Percentiles rank a stretch among this genome's conserved stretches.
Conservation (phyloP, 495 filamentous ascomycete species). For the Penicillium bovifimosum region DNA sequence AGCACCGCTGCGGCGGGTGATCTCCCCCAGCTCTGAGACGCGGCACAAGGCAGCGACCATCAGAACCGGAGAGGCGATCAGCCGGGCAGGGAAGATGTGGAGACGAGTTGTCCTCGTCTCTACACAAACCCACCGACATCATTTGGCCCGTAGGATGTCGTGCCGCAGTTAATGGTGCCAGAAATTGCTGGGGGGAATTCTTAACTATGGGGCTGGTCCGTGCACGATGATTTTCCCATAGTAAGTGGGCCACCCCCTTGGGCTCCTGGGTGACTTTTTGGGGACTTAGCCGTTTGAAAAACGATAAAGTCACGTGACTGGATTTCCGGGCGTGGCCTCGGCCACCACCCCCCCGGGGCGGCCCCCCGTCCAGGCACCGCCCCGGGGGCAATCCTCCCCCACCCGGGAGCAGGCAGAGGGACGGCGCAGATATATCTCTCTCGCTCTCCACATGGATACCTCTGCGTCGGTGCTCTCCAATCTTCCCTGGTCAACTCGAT, state of each 20-base stretch:
- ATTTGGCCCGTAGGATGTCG: not conserved
- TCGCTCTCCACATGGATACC: too few relatives aligned
- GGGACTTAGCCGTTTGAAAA: not conserved
- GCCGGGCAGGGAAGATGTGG: constrained; percentile 4
- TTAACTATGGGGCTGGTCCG: constrained; percentile 13
- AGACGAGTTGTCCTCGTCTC: constrained; percentile 4
- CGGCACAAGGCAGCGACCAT: not conserved
- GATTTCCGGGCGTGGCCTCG: not conserved
- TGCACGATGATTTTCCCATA: not conserved
- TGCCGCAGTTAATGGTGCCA: not conserved
- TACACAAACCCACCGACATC: constrained; percentile 18
- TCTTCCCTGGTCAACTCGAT: too few relatives aligned
- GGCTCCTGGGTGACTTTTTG: not conserved
- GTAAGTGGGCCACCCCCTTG: not conserved
- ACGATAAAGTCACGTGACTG: not conserved
- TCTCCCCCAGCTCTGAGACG: not conserved
- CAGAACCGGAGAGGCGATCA: constrained; percentile 1
- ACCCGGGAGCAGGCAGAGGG: not conserved
- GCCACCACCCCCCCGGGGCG: not conserved
- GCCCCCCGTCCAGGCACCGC: not conserved
- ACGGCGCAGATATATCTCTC: too few relatives aligned
- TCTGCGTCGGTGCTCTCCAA: too few relatives aligned
- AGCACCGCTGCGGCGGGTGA: not conserved
- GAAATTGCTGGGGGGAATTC: constrained; percentile 1
- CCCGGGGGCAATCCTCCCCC: not conserved